Evolutionary conservation across 2,329 filamentous ascomycete species (phyloP).

Genomic region (Trichoderma endophyticum): DNA sequence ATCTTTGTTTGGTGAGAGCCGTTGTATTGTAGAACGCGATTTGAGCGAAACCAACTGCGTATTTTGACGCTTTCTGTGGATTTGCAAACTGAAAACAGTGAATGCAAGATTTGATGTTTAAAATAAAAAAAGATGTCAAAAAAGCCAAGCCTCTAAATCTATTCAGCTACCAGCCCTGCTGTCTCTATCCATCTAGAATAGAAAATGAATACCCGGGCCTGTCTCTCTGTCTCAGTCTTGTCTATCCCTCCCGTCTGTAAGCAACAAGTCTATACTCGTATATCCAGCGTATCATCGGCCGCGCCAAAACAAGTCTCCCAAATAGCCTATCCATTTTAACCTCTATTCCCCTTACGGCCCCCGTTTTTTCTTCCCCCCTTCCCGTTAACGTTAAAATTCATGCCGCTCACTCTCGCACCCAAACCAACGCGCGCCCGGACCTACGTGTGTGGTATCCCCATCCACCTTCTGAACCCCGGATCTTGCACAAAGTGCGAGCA

Average conservation of each 20-base stretch:
- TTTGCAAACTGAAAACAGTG: no score
- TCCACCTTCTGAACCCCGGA: not conserved
- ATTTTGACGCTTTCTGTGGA: no score
- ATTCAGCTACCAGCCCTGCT: no score
- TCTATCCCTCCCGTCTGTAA: not conserved
- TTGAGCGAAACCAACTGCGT: no score
- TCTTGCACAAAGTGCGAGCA: constrained; percentile 9
- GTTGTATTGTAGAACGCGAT: not conserved
- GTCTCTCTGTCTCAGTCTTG: not conserved
- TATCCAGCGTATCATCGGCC: not conserved
- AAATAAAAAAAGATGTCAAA: no score
- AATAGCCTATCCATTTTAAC: not conserved
- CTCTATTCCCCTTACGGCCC: not conserved
- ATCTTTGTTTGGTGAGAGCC: not conserved
- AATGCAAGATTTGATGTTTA: no score
- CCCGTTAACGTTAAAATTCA: not conserved
- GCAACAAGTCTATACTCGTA: not conserved
- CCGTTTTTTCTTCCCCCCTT: not conserved
- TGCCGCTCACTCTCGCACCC: not conserved
- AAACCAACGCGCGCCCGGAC: not conserved
- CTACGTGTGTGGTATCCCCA: not conserved
- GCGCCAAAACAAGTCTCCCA: not conserved
- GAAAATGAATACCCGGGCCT: not conserved
- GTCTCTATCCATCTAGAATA: not conserved
- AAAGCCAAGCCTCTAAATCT: no score